These are phyloP conservation scores for Maudiozyma saulgeensis DNA, from an alignment of 805 yeast genomes.

Conservation along the genomic window DNA sequence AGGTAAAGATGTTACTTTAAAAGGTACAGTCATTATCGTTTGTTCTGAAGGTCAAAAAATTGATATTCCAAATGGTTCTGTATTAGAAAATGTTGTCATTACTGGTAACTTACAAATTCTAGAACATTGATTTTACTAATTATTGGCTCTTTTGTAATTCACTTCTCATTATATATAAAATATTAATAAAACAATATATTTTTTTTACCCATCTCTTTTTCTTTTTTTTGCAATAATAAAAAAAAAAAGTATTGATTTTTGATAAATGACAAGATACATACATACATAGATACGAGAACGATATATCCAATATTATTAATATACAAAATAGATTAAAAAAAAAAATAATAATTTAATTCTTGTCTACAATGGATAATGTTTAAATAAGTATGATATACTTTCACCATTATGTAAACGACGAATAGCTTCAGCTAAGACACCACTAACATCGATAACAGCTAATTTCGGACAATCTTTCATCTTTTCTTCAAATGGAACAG, in stretches of 20 bases:
- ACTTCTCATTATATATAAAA: neutral
- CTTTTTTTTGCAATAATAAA: no score
- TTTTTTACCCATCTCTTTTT: neutral
- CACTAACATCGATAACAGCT: slow-evolving; percentile 57
- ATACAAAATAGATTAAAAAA: neutral
- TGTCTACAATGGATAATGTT: slow-evolving; percentile 20
- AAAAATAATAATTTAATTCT: neutral
- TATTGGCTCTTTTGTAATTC: neutral
- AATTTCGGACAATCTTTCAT: slow-evolving; percentile 44
- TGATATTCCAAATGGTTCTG: slow-evolving; percentile 93
- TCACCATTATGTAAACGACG: slow-evolving; percentile 83
- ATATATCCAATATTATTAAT: no score
- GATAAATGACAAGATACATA: no score
- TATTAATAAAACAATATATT: neutral
- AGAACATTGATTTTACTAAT: slow-evolving; percentile 10
- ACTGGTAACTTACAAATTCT: slow-evolving; percentile 89
- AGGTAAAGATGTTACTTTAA: slow-evolving; percentile 83
- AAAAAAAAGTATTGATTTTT: no score
- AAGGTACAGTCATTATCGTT: slow-evolving; percentile 95
- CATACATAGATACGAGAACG: no score
- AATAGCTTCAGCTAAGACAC: slow-evolving; percentile 70
- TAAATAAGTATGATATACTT: slow-evolving; percentile 69
- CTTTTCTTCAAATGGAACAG: slow-evolving; percentile 68
- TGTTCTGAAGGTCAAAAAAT: slow-evolving; percentile 95
- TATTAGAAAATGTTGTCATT: slow-evolving; percentile 91